phyloP scores from a whole-genome alignment of 441 rosid species.

The Arabidopsis lyrata region DNA sequence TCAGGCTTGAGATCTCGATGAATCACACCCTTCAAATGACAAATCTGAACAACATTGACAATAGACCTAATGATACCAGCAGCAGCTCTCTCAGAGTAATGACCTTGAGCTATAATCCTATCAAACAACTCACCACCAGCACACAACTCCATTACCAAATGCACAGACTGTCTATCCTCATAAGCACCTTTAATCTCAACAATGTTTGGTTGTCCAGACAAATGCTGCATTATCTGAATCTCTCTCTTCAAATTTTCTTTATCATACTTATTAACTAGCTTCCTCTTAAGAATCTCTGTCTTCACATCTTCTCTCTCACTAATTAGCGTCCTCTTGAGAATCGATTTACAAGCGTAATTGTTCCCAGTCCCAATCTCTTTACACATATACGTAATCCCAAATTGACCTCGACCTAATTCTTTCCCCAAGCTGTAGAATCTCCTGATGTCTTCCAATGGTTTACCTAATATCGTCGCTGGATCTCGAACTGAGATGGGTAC shows the following conservation, averaged over 20 bases:
- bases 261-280: too few relatives aligned
- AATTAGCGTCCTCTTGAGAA: slow-evolving; percentile 6
- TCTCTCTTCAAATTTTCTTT: too few relatives aligned
- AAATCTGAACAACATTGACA: slow-evolving; percentile 69
- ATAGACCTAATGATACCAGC: slow-evolving; percentile 65
- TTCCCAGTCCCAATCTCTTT: slow-evolving; percentile 20
- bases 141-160: slow-evolving; percentile 27
- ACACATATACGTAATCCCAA: slow-evolving; percentile 27
- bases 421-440: slow-evolving; percentile 26
- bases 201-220: slow-evolving; percentile 20
- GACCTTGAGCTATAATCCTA: slow-evolving; percentile 30
- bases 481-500: slow-evolving; percentile 34
- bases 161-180: slow-evolving; percentile 14
- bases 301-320: slow-evolving; percentile 12
- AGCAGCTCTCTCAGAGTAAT: slow-evolving; percentile 33
- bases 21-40: slow-evolving; percentile 94
- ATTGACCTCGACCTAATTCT: slow-evolving; percentile 19
- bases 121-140: slow-evolving; percentile 30
- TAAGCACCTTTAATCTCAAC: slow-evolving; percentile 34
- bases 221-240: slow-evolving; percentile 34
- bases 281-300: slow-evolving; percentile 18
- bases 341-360: slow-evolving; percentile 26
- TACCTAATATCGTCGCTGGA: slow-evolving; percentile 30
- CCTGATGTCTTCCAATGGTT: slow-evolving; percentile 21
- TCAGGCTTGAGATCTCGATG: slow-evolving; percentile 97